These are phyloP conservation scores for Boletus calvinii DNA, from an alignment of 1,284 basidiomycete genomes.

Conservation along the genomic window DNA sequence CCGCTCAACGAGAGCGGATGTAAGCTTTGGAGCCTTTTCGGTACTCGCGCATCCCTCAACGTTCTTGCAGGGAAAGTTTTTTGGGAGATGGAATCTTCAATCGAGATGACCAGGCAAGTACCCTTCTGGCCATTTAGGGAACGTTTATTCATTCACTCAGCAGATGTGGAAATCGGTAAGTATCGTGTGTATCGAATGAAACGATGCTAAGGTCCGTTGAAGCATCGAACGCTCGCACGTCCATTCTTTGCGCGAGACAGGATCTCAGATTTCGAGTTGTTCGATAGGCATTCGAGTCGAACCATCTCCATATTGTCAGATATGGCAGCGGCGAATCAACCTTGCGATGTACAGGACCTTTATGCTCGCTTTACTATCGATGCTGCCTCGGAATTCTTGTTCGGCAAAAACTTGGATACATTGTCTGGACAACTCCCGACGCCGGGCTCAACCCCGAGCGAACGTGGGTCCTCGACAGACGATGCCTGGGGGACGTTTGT, in stretches of 20 bases:
- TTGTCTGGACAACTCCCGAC: conserved; percentile 53
- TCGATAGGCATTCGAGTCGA: conserved; percentile 52
- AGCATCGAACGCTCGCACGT: conserved; percentile 68
- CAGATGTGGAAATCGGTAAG: conserved; percentile 55
- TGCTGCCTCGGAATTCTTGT: conserved; percentile 67
- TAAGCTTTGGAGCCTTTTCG: conserved; percentile 32
- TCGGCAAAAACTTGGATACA: conserved; percentile 62
- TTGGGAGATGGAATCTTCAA: conserved; percentile 74
- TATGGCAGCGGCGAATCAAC: conserved; percentile 36
- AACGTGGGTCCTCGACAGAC: conserved; percentile 58
- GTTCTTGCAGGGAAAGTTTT: conserved; percentile 54
- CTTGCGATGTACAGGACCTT: conserved; percentile 66
- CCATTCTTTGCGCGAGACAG: conserved; percentile 74
- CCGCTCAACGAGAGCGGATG: conserved; percentile 61
- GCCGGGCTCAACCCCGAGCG: conserved; percentile 46
- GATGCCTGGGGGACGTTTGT: conserved; percentile 64
- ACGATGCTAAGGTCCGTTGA: conserved; percentile 8
- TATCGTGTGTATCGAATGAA: not conserved
- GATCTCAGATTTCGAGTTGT: conserved; percentile 66
- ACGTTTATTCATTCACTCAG: conserved; percentile 9
- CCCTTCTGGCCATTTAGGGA: conserved; percentile 4
- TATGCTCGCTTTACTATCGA: conserved; percentile 69
- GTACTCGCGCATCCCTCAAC: not conserved
- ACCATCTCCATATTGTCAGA: conserved; percentile 51
- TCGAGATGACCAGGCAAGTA: conserved; percentile 60